phyloP scores from a whole-genome alignment of 305 asterid genomes.

The Fraxinus floribunda region DNA sequence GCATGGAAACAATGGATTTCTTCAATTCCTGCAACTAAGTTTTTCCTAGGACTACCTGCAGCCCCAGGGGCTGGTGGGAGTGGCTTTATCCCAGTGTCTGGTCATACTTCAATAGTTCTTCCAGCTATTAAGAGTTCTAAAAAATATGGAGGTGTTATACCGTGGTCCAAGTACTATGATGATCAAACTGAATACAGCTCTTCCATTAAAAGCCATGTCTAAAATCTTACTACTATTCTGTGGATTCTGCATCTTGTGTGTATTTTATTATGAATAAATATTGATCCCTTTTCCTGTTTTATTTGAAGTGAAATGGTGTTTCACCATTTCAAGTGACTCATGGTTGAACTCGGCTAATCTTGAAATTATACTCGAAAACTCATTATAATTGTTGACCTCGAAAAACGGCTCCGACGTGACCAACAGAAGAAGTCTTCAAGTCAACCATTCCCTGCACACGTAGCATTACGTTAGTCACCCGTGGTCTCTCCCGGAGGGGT shows the following conservation, averaged over 20 bases:
- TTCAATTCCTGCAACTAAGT: background rate
- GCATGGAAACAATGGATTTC: constrained; percentile 12
- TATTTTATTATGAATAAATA: background rate
- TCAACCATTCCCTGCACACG: too few relatives aligned
- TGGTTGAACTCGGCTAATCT: background rate
- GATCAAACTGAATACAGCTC: constrained; percentile 11
- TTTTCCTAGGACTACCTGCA: constrained; percentile 4
- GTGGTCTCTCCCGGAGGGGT: too few relatives aligned
- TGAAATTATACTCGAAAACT: background rate
- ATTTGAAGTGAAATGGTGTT: too few relatives aligned
- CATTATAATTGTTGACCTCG: background rate
- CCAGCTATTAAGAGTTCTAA: background rate
- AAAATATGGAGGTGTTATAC: constrained; percentile 10
- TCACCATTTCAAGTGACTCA: background rate
- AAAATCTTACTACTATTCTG: background rate
- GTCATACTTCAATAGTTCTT: background rate
- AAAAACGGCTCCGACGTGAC: too few relatives aligned
- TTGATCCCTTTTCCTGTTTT: background rate
- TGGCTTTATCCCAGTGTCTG: background rate
- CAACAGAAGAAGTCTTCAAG: too few relatives aligned
- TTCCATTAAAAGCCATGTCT: constrained; percentile 15
- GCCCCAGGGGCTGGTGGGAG: background rate
- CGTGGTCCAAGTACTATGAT: background rate
- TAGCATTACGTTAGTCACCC: too few relatives aligned
- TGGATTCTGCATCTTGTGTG: background rate